Conservation (phyloP, 352 stramenopile genomes). For the Pythium biforme region DNA sequence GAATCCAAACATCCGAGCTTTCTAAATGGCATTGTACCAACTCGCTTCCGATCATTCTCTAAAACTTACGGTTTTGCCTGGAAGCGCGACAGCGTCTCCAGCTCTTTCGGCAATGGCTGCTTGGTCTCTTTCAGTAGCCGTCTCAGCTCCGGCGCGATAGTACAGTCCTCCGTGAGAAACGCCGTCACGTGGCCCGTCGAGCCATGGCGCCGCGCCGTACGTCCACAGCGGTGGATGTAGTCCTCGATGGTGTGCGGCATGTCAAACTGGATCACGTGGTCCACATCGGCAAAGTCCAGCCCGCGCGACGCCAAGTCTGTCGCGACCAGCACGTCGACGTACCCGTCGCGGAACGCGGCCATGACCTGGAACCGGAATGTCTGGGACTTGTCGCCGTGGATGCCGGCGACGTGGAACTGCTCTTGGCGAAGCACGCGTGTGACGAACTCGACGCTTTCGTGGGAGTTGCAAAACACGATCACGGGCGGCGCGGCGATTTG, state of each 20-base stretch:
- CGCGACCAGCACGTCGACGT: slow-evolving; percentile 73
- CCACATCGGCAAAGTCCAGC: slow-evolving; percentile 86
- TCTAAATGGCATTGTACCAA: neutral
- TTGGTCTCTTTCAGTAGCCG: slow-evolving; percentile 41
- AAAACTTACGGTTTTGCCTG: neutral
- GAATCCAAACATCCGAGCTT: too few species aligned
- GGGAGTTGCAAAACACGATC: slow-evolving; percentile 97
- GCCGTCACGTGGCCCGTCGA: slow-evolving; percentile 38
- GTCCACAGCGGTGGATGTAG: slow-evolving; percentile 90
- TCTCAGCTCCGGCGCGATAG: slow-evolving; percentile 51
- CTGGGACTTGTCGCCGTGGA: slow-evolving; percentile 92
- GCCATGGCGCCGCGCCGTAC: slow-evolving; percentile 48
- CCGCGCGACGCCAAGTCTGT: slow-evolving; percentile 89
- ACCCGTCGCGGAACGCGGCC: slow-evolving; percentile 27
- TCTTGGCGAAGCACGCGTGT: slow-evolving; percentile 93
- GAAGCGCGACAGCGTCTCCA: slow-evolving; percentile 45
- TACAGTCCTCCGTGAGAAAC: slow-evolving; percentile 58
- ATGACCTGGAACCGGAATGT: slow-evolving; percentile 27
- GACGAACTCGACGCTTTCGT: slow-evolving; percentile 92
- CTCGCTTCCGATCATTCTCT: neutral
- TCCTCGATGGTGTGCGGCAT: slow-evolving; percentile 90
- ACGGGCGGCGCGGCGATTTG: slow-evolving; percentile 88
- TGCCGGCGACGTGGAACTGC: slow-evolving; percentile 92
- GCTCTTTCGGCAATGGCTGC: slow-evolving; percentile 46
- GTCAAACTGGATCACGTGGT: slow-evolving; percentile 88